Base-by-base conservation (phyloP, 345 rosid genomes). In the Eucalyptus marginata region DNA sequence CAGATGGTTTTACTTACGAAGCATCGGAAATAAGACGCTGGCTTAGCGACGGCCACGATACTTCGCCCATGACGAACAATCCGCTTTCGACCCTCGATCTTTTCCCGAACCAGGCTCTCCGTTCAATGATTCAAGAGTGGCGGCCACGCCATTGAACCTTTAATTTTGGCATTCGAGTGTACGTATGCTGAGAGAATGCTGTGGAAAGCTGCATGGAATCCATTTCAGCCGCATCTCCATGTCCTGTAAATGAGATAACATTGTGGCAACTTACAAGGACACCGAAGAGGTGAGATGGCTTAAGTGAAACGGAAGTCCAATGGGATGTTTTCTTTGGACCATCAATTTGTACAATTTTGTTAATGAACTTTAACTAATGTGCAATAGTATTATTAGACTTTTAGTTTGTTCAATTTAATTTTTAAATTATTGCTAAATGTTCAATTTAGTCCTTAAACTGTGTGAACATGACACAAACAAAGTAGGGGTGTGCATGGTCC, bases 1-100 rank as follows among this genome's bases (percentile, higher is more conserved):
- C 98, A 2, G 99, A 96, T 33, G 99, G 99, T 44, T 95, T 80
- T 86, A 95, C 99, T 4, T 97, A 97, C 22, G 99, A 96, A 92
- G 98, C 95, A 71, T 96, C 93, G 88, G 98, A 97, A 6, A 89
- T 97, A 88, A 93, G 93, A 89, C 96, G 94, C 31, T 97, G 99
- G 98, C 92, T 97, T 24, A 96, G 92, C 81, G 62, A 56, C 29
- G 96, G 92, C 87, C 98, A 95, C 10, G 93, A 93, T n/a, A 93
- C 96, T 80, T 97, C 99, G 29, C 99, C 99, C 15, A 96, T 96
- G 99, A 96, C 98, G 33, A 94, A 94, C 88, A 87, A 16, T 76
- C 87, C 89, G 83, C 94, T 95, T 66, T 90, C 92, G 5, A 93
- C 93, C 90, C 50, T 68, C 62, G 87, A 93, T 83, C 90, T 93